These are phyloP conservation scores for Xylaria acuta DNA, from an alignment of 495 filamentous ascomycete species.

Conservation along the genomic window DNA sequence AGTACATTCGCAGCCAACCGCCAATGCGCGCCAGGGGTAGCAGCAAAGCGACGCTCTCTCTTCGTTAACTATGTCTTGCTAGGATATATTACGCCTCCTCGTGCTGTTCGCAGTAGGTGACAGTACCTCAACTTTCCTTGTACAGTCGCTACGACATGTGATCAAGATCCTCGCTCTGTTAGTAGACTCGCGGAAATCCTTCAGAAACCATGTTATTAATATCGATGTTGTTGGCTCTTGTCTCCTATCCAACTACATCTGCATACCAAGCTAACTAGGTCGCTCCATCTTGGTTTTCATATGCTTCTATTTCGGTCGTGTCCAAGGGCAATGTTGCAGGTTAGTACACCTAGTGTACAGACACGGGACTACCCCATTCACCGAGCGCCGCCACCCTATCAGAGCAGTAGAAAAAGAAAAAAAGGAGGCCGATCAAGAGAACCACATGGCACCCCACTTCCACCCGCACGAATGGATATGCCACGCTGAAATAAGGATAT, in stretches of 20 bases:
- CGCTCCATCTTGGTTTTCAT: not conserved
- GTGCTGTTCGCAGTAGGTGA: not conserved
- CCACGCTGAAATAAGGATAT: slow-evolving; percentile 12
- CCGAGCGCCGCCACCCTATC: not conserved
- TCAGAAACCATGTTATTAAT: not conserved
- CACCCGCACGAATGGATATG: slow-evolving; percentile 24
- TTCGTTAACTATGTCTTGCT: not conserved
- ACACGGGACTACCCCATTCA: slow-evolving; percentile 10
- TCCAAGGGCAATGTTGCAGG: not conserved
- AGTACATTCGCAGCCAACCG: slow-evolving; percentile 2
- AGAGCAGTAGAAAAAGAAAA: slow-evolving; percentile 12
- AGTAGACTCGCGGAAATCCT: not conserved
- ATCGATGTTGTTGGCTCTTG: not conserved
- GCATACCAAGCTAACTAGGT: not conserved
- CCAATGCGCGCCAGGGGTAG: not conserved
- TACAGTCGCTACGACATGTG: not conserved
- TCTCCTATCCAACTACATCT: not conserved
- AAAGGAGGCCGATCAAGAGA: slow-evolving; percentile 2
- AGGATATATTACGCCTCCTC: slow-evolving; percentile 9
- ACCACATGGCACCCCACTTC: slow-evolving; percentile 27
- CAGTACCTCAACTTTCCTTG: not conserved
- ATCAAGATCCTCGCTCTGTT: not conserved
- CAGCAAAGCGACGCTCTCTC: not conserved
- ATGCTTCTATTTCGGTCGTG: not conserved
- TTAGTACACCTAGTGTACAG: not conserved